These are phyloP conservation scores for Physaria fendleri DNA, from an alignment of 345 rosid species.

Conservation along the genomic window DNA sequence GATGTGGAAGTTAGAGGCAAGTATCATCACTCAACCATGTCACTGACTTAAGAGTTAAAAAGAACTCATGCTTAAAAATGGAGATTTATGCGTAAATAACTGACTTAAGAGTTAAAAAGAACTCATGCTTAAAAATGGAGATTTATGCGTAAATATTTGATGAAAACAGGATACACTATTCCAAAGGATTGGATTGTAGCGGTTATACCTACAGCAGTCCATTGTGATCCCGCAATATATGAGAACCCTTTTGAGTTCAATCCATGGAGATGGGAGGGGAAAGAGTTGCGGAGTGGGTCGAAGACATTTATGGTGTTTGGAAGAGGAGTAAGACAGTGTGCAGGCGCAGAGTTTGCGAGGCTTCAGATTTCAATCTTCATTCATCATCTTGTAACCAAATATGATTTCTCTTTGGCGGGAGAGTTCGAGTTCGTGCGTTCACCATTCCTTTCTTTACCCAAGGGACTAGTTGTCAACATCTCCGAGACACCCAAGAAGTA, in stretches of 20 bases:
- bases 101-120: too few species aligned
- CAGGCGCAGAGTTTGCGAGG: neutral
- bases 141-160: too few species aligned
- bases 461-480: neutral
- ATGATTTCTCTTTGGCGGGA: neutral
- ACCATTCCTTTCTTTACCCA: neutral
- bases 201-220: neutral
- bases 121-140: too few species aligned
- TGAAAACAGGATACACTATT: too few species aligned
- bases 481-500: too few species aligned
- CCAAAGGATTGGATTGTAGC: neutral
- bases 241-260: neutral
- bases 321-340: neutral
- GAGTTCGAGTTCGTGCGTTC: neutral
- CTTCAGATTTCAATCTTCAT: neutral
- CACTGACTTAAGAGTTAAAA: too few species aligned
- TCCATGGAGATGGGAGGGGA: neutral
- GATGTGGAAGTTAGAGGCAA: too few species aligned
- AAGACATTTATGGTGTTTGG: neutral
- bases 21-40: too few species aligned
- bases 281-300: neutral
- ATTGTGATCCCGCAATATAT: neutral
- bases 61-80: too few species aligned
- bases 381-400: neutral
- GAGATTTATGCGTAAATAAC: too few species aligned